These are phyloP conservation scores for Aspergillus aculeatus DNA, from an alignment of 2,329 filamentous ascomycete species.

Conservation along the genomic window DNA sequence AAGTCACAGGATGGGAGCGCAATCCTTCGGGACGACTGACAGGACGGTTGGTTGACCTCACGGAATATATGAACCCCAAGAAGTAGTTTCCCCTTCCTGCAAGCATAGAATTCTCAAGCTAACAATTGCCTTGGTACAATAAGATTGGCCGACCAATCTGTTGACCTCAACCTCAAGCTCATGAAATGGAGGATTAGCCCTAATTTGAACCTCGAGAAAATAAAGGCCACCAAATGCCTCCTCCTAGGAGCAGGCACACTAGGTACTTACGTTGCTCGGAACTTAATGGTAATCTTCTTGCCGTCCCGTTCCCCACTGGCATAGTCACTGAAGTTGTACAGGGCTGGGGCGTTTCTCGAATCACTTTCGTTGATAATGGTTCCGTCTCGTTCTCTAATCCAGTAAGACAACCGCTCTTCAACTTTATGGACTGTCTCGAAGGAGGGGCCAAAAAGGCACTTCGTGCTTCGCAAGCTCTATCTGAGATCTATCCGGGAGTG, in stretches of 20 bases:
- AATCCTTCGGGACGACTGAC: slow-evolving; percentile 74
- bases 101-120: not conserved
- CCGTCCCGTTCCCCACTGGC: not conserved
- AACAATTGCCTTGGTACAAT: slow-evolving; percentile 5
- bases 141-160: slow-evolving; percentile 81
- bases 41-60: slow-evolving; percentile 75
- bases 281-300: slow-evolving; percentile 61
- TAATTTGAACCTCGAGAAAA: slow-evolving; percentile 77
- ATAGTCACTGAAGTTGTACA: slow-evolving; percentile 16
- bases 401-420: slow-evolving; percentile 88
- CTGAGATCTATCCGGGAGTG: slow-evolving; percentile 86
- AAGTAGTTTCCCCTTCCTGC: slow-evolving; percentile 42
- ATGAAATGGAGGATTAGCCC: slow-evolving; percentile 99
- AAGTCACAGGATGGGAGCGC: slow-evolving; percentile 93
- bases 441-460: slow-evolving; percentile 82
- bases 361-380: slow-evolving; percentile 94
- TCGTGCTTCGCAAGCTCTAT: slow-evolving; percentile 75
- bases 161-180: slow-evolving; percentile 93
- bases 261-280: slow-evolving; percentile 89
- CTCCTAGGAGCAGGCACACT: slow-evolving; percentile 89
- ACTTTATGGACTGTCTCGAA: slow-evolving; percentile 81
- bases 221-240: slow-evolving; percentile 87
- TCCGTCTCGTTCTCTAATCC: slow-evolving; percentile 94
- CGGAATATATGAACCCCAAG: slow-evolving; percentile 88
- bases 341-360: slow-evolving; percentile 92